These are phyloP conservation scores for Colletotrichum lindemuthianum DNA, from an alignment of 2,329 filamentous ascomycete genomes.

Conservation along the genomic window DNA sequence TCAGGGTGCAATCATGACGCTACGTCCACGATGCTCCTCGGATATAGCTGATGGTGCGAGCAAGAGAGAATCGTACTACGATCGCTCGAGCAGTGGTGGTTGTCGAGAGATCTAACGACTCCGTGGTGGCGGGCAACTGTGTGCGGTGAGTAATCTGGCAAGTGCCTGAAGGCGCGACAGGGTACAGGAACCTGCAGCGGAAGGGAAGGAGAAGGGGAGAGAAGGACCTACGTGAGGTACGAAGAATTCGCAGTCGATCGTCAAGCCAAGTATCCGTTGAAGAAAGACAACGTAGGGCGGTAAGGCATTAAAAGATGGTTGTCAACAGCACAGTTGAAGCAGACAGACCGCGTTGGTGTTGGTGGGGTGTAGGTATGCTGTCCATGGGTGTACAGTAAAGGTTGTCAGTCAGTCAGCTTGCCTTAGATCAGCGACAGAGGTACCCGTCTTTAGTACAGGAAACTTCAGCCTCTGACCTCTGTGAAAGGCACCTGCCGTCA, in stretches of 20 bases:
- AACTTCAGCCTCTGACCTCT: too few species aligned
- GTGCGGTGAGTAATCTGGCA: conserved; percentile 31
- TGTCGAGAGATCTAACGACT: not conserved
- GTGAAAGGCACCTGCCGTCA: too few species aligned
- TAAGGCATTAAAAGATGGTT: conserved; percentile 11
- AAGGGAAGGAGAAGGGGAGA: not conserved
- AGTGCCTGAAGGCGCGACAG: not conserved
- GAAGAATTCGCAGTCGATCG: not conserved
- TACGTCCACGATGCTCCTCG: not conserved
- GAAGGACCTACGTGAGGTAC: not conserved
- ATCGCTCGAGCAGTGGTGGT: too few species aligned
- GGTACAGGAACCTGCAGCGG: not conserved
- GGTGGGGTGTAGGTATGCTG: conserved; percentile 9
- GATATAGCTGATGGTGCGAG: too few species aligned
- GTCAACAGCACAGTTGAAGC: conserved; percentile 8
- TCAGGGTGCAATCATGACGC: conserved; percentile 32
- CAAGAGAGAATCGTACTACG: too few species aligned
- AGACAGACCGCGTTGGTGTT: conserved; percentile 14
- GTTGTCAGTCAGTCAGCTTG: not conserved
- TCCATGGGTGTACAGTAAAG: too few species aligned
- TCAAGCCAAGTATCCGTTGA: not conserved
- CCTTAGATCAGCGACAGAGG: conserved; percentile 27
- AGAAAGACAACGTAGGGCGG: not conserved
- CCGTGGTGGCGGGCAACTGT: conserved; percentile 18
- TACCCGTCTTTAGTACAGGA: too few species aligned